Evolutionary conservation across 371 early-diverging fungal genomes (phyloP).

Genomic region (Batkoa obscura): DNA sequence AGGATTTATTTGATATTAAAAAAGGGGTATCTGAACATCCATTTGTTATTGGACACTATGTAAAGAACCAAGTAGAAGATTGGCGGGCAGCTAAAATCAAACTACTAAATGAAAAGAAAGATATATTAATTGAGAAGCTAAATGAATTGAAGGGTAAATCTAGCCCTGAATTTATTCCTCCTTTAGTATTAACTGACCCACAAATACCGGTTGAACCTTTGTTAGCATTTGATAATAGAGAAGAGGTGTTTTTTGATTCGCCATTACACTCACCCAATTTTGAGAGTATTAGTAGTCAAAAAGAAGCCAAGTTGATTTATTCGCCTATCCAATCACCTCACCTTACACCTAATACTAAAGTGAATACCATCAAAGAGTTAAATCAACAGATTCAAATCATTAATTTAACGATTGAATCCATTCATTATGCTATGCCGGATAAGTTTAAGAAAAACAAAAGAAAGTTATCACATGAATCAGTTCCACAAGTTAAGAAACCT

Average conservation of each 20-base stretch:
- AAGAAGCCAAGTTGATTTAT: not conserved
- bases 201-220: too few relatives aligned
- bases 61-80: slow-evolving; percentile 1
- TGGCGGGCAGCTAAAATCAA: slow-evolving; percentile 5
- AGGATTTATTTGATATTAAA: slow-evolving; percentile 7
- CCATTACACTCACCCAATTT: not conserved
- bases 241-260: too few relatives aligned
- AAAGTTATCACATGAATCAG: too few relatives aligned
- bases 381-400: not conserved
- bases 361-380: not conserved
- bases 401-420: not conserved
- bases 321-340: not conserved
- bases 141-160: not conserved
- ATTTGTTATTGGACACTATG: slow-evolving; percentile 8
- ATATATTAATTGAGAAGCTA: not conserved
- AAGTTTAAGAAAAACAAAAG: too few relatives aligned
- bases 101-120: not conserved
- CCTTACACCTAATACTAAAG: not conserved
- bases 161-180: not conserved
- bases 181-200: not conserved
- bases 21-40: slow-evolving; percentile 9
- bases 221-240: too few relatives aligned
- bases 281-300: too few relatives aligned
- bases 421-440: not conserved
- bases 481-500: too few relatives aligned